Conservation (phyloP, 2,329 filamentous ascomycete genomes). For the Colletotrichum lentis region DNA sequence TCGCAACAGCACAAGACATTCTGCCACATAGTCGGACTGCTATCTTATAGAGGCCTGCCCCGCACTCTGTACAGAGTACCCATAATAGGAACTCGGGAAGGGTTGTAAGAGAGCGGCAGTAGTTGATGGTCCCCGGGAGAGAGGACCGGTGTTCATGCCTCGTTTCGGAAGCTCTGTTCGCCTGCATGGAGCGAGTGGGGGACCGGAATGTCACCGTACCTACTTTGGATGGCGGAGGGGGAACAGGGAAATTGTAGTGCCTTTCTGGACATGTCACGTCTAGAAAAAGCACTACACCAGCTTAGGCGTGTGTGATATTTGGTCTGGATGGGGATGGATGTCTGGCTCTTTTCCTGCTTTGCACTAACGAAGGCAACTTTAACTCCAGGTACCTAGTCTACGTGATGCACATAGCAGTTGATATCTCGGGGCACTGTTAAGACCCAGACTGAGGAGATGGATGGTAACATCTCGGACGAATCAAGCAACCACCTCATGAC, state of each 20-base stretch:
- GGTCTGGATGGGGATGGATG: not conserved
- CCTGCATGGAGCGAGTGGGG: conserved; percentile 1
- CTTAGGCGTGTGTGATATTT: not conserved
- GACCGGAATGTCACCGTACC: not conserved
- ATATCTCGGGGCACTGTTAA: not conserved
- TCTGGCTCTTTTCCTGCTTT: not conserved
- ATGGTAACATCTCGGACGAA: conserved; percentile 8
- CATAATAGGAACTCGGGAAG: not conserved
- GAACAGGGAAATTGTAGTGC: no score
- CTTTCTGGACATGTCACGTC: not conserved
- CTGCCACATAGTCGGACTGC: not conserved
- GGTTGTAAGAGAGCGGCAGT: not conserved
- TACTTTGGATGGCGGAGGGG: not conserved
- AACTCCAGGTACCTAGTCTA: no score
- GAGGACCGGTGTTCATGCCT: conserved; percentile 3
- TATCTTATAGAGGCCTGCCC: no score
- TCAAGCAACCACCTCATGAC: not conserved
- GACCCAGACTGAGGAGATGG: conserved; percentile 4
- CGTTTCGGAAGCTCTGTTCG: conserved; percentile 13
- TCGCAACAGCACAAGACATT: no score
- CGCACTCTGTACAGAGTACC: not conserved
- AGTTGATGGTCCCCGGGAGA: not conserved
- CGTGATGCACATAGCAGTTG: not conserved
- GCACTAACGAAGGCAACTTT: no score
- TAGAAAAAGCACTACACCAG: not conserved